Evolutionary conservation across 768 basidiomycete genomes (phyloP), one percentile per base, ranked within the genome.

Genomic region (Sistotremastrum suecicum): DNA sequence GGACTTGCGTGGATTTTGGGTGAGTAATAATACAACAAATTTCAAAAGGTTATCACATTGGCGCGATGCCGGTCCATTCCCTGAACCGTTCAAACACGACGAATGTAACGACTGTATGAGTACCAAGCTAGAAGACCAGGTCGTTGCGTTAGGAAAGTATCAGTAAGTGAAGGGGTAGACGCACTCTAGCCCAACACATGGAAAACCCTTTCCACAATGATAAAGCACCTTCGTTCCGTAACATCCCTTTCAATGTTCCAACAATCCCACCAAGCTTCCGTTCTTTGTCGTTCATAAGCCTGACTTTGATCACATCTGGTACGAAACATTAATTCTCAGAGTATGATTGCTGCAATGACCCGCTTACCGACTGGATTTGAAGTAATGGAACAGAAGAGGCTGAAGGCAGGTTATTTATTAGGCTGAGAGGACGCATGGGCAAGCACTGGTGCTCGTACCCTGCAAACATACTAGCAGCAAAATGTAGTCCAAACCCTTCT

Each of bases 151-250:
- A 33, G 11, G 6, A 30, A n/a, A 20, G 29, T 34, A 7, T 31
- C 12, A 43, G 9, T 6, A 51, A 34, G 4, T 34, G 11, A 20
- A 31, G 4, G 30, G 9, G 30, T 5, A 31, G 10, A 56, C 63
- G 38, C 44, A 63, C 63, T 40, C 63, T 48, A 7, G 62, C 63
- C 63, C 63, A 65, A 44, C 63, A 65, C 63, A 65, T 63, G n/a
- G 58, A 55, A 44, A 65, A 65, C n/a, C 63, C 63, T 48, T 65
- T 65, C 48, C 52, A 65, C 46, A 65, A 63, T 4, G 61, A 60
- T 43, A 58, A 47, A 7, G 53, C 56, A 1, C 63, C 63, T 48
- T 65, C 63, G 11, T 58, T 46, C 31, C 44, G 42, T 45, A 63
- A 34, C 38, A 65, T 56, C 28, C 45, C 55, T 49, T 49, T 44